These are phyloP conservation scores for Multifurca ochricompacta DNA, from an alignment of 768 basidiomycete genomes.

Conservation along the genomic window DNA sequence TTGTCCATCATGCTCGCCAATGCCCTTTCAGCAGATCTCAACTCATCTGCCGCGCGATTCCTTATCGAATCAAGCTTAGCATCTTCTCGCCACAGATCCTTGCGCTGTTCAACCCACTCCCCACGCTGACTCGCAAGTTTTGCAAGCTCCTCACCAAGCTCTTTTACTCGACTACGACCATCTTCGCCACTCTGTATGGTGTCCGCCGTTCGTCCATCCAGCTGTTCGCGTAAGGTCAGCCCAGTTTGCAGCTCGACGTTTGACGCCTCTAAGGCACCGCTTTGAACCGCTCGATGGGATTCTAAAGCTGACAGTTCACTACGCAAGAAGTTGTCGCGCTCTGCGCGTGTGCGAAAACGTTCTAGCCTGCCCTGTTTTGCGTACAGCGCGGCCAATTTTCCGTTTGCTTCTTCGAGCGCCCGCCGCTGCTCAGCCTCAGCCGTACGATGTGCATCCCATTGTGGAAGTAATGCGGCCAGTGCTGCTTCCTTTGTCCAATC, in stretches of 20 bases:
- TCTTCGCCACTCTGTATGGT: constrained; percentile 59
- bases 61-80: constrained; percentile 77
- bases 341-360: constrained; percentile 74
- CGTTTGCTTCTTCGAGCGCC: constrained; percentile 65
- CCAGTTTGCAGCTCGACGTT: constrained; percentile 42
- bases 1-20: constrained; percentile 95
- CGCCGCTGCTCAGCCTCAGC: constrained; percentile 50
- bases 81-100: constrained; percentile 94
- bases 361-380: constrained; percentile 86
- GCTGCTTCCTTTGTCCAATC: constrained; percentile 52
- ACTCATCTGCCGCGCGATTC: constrained; percentile 68
- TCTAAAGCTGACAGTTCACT: constrained; percentile 70
- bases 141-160: constrained; percentile 53
- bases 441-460: constrained; percentile 54
- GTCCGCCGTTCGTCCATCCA: constrained; percentile 51
- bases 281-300: constrained; percentile 49
- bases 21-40: constrained; percentile 69
- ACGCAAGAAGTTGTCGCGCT: constrained; percentile 77
- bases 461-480: constrained; percentile 57
- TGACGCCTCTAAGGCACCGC: constrained; percentile 46
- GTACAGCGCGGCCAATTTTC: constrained; percentile 65
- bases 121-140: constrained; percentile 59
- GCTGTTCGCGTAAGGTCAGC: constrained; percentile 40
- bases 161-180: constrained; percentile 46
- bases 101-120: constrained; percentile 69